Percentiles rank a stretch among this genome's conserved stretches.
phyloP scores from a whole-genome alignment of 1,284 basidiomycete genomes.

The Sporisorium scitamineum region DNA sequence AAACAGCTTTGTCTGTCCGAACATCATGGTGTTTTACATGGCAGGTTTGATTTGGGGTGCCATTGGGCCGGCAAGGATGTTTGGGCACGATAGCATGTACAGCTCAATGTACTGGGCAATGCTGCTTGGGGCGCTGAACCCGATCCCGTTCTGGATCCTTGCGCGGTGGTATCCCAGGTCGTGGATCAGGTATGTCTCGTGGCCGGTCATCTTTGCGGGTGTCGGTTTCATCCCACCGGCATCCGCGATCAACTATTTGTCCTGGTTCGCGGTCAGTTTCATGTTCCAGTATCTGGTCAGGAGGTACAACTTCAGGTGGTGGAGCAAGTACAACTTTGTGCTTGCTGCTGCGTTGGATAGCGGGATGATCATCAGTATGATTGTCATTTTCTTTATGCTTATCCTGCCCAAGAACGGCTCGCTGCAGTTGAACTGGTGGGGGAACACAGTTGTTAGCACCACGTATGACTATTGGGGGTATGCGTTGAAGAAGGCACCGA shows the following conservation, averaged over 20 bases:
- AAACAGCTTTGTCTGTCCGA: too few species aligned
- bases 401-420: conserved; percentile 78
- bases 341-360: conserved; percentile 72
- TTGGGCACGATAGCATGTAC: too few species aligned
- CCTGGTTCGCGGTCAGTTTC: conserved; percentile 88
- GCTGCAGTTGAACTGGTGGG: conserved; percentile 83
- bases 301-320: conserved; percentile 86
- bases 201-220: conserved; percentile 85
- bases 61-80: too few species aligned
- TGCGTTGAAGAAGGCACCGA: conserved; percentile 27
- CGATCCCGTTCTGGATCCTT: conserved; percentile 74
- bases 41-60: too few species aligned
- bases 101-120: conserved; percentile 73
- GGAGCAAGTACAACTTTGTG: conserved; percentile 79
- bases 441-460: conserved; percentile 76
- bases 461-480: conserved; percentile 64
- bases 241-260: conserved; percentile 92
- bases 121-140: conserved; percentile 57
- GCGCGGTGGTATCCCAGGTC: conserved; percentile 75
- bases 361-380: conserved; percentile 73
- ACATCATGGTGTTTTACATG: too few species aligned
- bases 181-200: conserved; percentile 82
- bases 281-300: conserved; percentile 90
- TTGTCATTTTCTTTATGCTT: conserved; percentile 89
- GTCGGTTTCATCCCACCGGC: conserved; percentile 86